These are phyloP conservation scores for Plasmopara viticola DNA, from an alignment of 352 stramenopile genomes.

Conservation along the genomic window DNA sequence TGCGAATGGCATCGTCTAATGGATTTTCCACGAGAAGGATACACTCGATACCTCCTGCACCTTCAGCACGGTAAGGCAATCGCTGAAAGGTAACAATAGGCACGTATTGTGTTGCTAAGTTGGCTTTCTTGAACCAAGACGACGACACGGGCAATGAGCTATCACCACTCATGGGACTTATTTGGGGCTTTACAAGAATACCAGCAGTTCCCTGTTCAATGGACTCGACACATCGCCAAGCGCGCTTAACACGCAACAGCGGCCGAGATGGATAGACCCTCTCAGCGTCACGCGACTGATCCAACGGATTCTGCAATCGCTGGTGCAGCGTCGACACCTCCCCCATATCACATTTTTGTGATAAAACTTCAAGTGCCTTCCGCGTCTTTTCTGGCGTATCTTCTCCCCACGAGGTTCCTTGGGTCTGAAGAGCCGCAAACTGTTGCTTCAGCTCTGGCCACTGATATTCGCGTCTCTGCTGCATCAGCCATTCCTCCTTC, in stretches of 20 bases:
- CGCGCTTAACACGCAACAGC: conserved; percentile 72
- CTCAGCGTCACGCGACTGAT: conserved; percentile 48
- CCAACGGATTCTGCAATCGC: conserved; percentile 53
- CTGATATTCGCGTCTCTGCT: conserved; percentile 50
- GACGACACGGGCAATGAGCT: conserved; percentile 70
- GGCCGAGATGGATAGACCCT: conserved; percentile 57
- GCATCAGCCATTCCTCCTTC: conserved; percentile 49
- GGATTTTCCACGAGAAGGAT: conserved; percentile 77
- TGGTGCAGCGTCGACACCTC: conserved; percentile 51
- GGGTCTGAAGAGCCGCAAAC: conserved; percentile 20
- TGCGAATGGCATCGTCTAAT: conserved; percentile 63
- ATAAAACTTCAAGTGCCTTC: conserved; percentile 21
- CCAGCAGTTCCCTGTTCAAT: conserved; percentile 66
- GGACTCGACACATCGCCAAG: conserved; percentile 80
- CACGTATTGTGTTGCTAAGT: conserved; percentile 67
- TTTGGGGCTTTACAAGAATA: conserved; percentile 88
- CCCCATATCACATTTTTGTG: conserved; percentile 36
- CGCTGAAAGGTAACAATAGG: conserved; percentile 68
- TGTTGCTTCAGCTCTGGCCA: conserved; percentile 53
- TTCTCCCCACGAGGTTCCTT: conserved; percentile 8
- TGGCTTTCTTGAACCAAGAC: conserved; percentile 86
- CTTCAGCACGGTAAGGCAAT: conserved; percentile 32
- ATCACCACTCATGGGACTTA: conserved; percentile 86
- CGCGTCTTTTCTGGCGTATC: conserved; percentile 11
- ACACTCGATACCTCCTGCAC: conserved; percentile 27